Percentiles rank a stretch among this genome's conserved stretches.
These are phyloP conservation scores for Beauveria pseudobassiana DNA, from an alignment of 2,329 filamentous ascomycete species.

Conservation along the genomic window DNA sequence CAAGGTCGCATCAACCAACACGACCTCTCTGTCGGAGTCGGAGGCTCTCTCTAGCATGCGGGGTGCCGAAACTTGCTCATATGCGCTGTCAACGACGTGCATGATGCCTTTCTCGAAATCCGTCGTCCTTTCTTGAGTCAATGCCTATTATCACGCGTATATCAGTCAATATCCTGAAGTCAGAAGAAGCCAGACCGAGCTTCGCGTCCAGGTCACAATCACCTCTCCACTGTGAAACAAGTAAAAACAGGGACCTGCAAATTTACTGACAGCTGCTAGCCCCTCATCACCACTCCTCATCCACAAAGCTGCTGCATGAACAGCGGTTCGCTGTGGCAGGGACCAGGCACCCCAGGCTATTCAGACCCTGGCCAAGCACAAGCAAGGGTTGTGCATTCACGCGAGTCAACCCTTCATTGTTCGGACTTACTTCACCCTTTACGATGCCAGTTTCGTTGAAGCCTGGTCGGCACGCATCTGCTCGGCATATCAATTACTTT, in stretches of 20 bases:
- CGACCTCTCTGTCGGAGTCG: neutral
- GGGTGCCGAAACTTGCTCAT: neutral
- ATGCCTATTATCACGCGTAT: neutral
- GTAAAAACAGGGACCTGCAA: neutral
- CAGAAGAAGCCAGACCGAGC: neutral
- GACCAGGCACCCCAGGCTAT: too few species aligned
- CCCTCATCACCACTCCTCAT: neutral
- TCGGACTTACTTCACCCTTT: too few species aligned
- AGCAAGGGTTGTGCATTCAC: neutral
- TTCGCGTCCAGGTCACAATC: too few species aligned
- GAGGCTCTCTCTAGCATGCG: neutral
- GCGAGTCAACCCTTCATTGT: neutral
- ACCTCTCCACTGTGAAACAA: neutral
- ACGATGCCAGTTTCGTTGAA: too few species aligned
- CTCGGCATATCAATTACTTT: neutral
- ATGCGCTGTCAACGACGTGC: neutral
- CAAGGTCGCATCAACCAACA: neutral
- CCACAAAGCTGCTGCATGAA: neutral
- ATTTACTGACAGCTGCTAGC: neutral
- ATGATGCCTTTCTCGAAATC: neutral
- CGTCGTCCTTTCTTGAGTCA: neutral
- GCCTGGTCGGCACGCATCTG: neutral
- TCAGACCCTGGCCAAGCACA: neutral
- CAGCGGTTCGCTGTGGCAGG: neutral
- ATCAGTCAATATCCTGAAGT: neutral